These are phyloP conservation scores for Hippophae tibetana DNA, from an alignment of 306 rosid genomes.

Conservation along the genomic window DNA sequence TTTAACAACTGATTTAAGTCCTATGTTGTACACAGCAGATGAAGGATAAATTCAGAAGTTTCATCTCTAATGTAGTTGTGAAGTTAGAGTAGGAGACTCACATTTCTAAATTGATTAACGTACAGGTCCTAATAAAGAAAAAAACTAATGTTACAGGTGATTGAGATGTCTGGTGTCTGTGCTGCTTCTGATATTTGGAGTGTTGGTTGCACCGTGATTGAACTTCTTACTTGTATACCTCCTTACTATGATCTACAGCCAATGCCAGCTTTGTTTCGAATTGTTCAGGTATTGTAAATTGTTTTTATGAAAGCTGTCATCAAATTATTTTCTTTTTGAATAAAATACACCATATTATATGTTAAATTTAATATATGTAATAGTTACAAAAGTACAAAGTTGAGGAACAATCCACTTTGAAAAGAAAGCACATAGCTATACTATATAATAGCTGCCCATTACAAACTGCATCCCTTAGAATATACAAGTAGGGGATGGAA, in stretches of 20 bases:
- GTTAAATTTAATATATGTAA: no score
- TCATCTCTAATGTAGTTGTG: not conserved
- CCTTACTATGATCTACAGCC: slow-evolving; percentile 98
- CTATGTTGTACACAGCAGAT: no score
- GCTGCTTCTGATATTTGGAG: slow-evolving; percentile 99
- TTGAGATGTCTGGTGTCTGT: slow-evolving; percentile 99
- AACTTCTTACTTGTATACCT: slow-evolving; percentile 94
- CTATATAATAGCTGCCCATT: no score
- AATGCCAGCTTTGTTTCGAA: slow-evolving; percentile 98
- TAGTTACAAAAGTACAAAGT: no score
- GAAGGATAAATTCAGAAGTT: no score
- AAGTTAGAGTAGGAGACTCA: slow-evolving; percentile 2
- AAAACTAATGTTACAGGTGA: slow-evolving; percentile 56
- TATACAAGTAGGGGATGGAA: no score
- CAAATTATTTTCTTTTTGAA: not conserved
- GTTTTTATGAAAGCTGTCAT: not conserved
- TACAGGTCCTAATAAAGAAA: not conserved
- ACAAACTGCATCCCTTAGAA: no score
- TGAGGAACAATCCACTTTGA: no score
- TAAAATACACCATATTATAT: not conserved
- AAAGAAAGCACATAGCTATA: no score
- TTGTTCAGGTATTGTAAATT: slow-evolving; percentile 67
- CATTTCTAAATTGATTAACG: not conserved
- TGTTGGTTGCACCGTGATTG: slow-evolving; percentile 98
- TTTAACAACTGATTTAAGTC: not conserved